Base-by-base conservation (phyloP, 2,329 filamentous ascomycete genomes). In the Aspergillus arachidicola region DNA sequence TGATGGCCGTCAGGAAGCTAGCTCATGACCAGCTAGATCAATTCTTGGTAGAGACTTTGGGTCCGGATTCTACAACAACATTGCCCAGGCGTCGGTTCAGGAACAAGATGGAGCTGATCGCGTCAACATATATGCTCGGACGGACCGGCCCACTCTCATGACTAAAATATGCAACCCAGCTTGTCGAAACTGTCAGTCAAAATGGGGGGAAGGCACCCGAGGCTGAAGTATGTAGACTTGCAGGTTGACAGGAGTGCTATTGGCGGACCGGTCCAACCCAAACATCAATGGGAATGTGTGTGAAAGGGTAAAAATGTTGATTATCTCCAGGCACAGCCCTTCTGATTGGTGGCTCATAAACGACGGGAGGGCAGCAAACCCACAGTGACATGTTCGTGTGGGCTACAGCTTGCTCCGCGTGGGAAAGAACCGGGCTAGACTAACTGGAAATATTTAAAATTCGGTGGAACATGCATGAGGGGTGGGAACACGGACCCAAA, bases 171-270 rank as follows among this genome's bases (percentile, higher is more conserved):
- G 55, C 34, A 59, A 59, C 57, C 46, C 60, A 66, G 61, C 48
- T n/a, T 66, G 68, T 69, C 64, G 21, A 72, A 76, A 69, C 68
- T 75, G 71, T 76, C 73, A 75, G 34, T 61, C 57, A 34, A 53
- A 38, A 38, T 38, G 30, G 58, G 51, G 53, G 55, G 36, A 58
- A 53, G 57, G 55, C 51, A 60, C 57, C 60, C 48, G 48, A 57
- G 59, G 60, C 56, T 56, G 48, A 64, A 62, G 59, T 59, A 69
- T 67, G 64, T 60, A 30, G 32, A 66, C 59, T 30, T 58, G 59
- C 58, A 58, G 41, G 58, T 34, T 62, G 62, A 64, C 59, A 46
- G 36, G 46, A 58, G 41, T 45, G 28, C 36, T 28, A 65, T 65
- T 67, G 61, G 62, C 34, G 55, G 51, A 60, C 51, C 34, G 26